phyloP scores from a whole-genome alignment of 2,329 filamentous ascomycete genomes.

The Thielaviopsis musarum region DNA sequence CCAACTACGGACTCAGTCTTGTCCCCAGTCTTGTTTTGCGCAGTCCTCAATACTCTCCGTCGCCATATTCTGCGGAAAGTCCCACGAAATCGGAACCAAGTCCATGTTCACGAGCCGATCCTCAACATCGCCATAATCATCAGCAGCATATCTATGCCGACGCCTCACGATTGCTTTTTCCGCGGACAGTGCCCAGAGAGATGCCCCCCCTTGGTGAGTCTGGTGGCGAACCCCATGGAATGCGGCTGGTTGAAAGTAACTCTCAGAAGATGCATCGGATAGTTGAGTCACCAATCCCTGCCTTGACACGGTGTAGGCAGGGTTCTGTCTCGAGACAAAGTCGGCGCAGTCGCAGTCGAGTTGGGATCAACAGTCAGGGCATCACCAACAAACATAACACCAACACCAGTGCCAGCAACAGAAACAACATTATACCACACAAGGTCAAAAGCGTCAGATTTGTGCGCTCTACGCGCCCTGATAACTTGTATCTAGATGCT shows the following conservation, averaged over 20 bases:
- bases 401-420: not conserved
- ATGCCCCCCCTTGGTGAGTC: not conserved
- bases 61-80: not conserved
- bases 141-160: not conserved
- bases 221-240: not conserved
- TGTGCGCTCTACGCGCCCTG: not conserved
- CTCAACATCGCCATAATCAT: not conserved
- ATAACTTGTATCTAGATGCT: not conserved
- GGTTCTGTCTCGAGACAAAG: not conserved
- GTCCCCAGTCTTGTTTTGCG: slow-evolving; percentile 4
- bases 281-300: not conserved
- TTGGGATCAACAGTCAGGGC: not conserved
- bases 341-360: not conserved
- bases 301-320: not conserved
- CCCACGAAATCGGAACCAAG: not conserved
- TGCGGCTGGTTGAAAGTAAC: not conserved
- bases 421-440: not conserved
- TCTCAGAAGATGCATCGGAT: not conserved
- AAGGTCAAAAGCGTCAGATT: not conserved
- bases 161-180: not conserved
- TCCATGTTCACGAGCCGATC: not conserved
- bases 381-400: not conserved
- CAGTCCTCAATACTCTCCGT: slow-evolving; percentile 1
- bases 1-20: not conserved
- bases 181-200: not conserved